Evolutionary conservation across 2,329 filamentous ascomycete genomes (phyloP), one percentile per base, ranked within the genome.

Genomic region (Clarireedia hainanense): DNA sequence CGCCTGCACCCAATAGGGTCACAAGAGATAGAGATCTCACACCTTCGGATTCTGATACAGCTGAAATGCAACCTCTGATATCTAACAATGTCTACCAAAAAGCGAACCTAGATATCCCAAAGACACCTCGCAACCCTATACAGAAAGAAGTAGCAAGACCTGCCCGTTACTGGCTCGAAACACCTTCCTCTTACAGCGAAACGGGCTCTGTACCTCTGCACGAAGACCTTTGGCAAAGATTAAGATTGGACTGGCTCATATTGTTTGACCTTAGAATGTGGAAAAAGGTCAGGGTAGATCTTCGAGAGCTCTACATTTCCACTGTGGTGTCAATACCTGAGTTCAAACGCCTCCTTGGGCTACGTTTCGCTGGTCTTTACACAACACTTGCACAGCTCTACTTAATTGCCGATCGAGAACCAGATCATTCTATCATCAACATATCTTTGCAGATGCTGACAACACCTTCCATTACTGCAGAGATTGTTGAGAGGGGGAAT

Each of bases 371-470:
- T 52, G 92, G 91, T 0, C 78, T 99, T 3, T 99, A 99, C 72
- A 97, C 94, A 1, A 89, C 88, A 2, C 75, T 99, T 48, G 91
- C 94, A 5, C 92, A 99, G 69, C 76, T 99, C 3, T 99, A 97
- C 69, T 80, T 99, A 30, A 94, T 99, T 61, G 92, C 92, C 14
- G 94, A 99, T 68, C 81, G 94, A 61, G 94, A 99, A 70, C 94
- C 94, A 2, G 94, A 99, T 67, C 92, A 97, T 71, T 97, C 92
- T 10, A 97, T 99, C 68, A 96, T 99, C 76, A 96, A 96, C 68
- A 81, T 99, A 39, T 97, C 92, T 4, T 76, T 97, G 30, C 94
- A 99, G 69, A 95, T 99, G 83, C 76, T 99, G 60, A 99, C 94
- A 0, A 96, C 94, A 0, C 91, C 94, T 1, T 95, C 92, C 0